Conservation (phyloP, 108 stramenopile genomes). For the Aurantiochytrium sp. region DNA sequence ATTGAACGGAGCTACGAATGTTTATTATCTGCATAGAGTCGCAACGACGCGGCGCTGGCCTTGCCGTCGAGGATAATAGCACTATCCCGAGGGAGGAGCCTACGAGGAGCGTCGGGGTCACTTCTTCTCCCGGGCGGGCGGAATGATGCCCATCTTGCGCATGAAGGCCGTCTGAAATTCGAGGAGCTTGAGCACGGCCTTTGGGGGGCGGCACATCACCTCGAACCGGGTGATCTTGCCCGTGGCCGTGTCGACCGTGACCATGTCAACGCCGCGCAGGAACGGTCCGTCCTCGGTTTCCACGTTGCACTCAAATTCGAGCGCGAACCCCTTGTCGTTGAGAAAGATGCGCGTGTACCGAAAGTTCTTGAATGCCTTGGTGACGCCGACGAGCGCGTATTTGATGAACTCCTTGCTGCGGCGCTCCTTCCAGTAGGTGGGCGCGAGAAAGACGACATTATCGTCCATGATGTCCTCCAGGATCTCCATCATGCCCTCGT, state of each 20-base stretch:
- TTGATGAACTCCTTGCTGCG: conserved; percentile 19
- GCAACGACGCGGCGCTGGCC: too few relatives aligned
- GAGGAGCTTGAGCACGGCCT: conserved; percentile 19
- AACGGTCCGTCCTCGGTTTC: conserved; percentile 9
- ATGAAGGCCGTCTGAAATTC: conserved; percentile 25
- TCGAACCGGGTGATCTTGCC: conserved; percentile 9
- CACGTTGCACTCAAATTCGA: conserved; percentile 10
- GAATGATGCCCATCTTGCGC: conserved; percentile 20
- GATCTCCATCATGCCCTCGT: conserved; percentile 2
- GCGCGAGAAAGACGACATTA: conserved; percentile 20
- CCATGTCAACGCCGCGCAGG: background rate
- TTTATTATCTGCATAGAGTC: too few relatives aligned
- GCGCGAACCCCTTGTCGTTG: background rate
- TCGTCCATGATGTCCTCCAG: background rate
- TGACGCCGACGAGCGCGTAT: conserved; percentile 12
- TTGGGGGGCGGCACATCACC: conserved; percentile 21
- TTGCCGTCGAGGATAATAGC: too few relatives aligned
- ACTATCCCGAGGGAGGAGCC: too few relatives aligned
- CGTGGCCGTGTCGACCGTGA: background rate
- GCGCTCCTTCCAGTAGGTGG: conserved; percentile 19
- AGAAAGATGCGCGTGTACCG: background rate
- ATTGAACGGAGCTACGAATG: too few relatives aligned
- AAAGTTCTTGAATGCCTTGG: conserved; percentile 31
- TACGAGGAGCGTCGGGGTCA: too few relatives aligned
- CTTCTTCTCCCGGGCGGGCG: background rate